Base-by-base conservation (phyloP, 805 yeast genomes). In the Myxozyma udenii region DNA sequence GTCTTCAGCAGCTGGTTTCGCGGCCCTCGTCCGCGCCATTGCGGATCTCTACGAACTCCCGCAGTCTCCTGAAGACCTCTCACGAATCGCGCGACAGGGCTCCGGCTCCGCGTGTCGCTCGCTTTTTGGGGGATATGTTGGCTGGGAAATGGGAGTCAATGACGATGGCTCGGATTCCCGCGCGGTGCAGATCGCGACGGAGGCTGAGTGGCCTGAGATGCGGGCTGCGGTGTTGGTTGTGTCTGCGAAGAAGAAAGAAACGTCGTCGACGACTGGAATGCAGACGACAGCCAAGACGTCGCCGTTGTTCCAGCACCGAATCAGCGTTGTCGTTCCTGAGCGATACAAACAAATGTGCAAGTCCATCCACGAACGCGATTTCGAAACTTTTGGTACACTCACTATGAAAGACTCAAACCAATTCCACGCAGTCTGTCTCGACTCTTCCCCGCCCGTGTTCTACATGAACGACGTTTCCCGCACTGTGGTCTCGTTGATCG, bases 101-200 rank as follows among this genome's bases (percentile, higher is more conserved):
- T 89, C 97, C 4, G 99, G 98, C 2, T 88, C 96, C 12, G 98
- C 98, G 4, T 93, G 99, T 72, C 79, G 99, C 69, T 93, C 98
- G 6, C 74, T 93, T 57, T 88, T 87, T 70, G 98, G 98, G 43
- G 99, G 99, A 5, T 93, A 82, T 66, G 99, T 93, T 11, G 98
- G 98, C 2, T 93, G 99, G 99, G 96, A 93, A 69, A 89, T 90
- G 97, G 99, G 99, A 51, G 60, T 62, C 2, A 58, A 65, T 52
- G 71, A 58, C 0, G 84, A 89, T 65, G 98, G 98, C n/a, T 75
- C 79, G 41, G 98, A 93, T 71, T 90, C 97, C 12, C 84, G 81
- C 62, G 99, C 99, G 2, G 95, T 89, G 25, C 88, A 90, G 72
- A 80, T 93, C 36, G 95, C 96, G 2, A 85, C 95, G 6, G 66